phyloP scores from a whole-genome alignment of 2,329 filamentous ascomycete species.

The Metarhizium rileyi region DNA sequence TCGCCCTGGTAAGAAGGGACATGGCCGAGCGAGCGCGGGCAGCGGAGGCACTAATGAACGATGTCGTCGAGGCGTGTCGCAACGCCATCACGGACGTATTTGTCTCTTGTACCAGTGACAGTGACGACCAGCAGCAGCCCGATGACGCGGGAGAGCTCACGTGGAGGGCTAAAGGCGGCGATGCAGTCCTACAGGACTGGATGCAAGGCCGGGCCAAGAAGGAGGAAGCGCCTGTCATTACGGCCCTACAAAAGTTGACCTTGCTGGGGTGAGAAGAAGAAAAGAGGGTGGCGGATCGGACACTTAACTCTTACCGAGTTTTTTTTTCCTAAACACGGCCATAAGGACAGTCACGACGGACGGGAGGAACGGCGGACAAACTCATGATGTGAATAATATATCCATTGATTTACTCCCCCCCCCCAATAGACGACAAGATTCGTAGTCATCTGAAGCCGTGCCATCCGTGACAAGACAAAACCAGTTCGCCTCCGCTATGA shows the following conservation, averaged over 20 bases:
- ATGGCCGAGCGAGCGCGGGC: conserved; percentile 84
- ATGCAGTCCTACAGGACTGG: conserved; percentile 42
- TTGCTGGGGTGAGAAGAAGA: conserved; percentile 31
- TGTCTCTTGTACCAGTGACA: conserved; percentile 15
- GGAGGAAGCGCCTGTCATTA: conserved; percentile 39
- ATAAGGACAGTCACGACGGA: conserved; percentile 5
- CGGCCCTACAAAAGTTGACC: conserved; percentile 37
- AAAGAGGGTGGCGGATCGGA: background rate
- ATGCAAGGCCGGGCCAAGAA: conserved; percentile 34
- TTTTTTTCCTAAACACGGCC: no score
- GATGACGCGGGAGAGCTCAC: conserved; percentile 8
- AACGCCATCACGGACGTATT: conserved; percentile 65
- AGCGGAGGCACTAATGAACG: conserved; percentile 62
- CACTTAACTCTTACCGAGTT: no score
- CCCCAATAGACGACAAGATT: background rate
- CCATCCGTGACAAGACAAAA: conserved; percentile 2
- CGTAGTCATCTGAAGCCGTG: conserved; percentile 7
- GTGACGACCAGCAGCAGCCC: conserved; percentile 12
- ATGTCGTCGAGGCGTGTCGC: conserved; percentile 62
- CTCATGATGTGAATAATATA: background rate
- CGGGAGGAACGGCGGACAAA: no score
- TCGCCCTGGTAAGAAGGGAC: conserved; percentile 64
- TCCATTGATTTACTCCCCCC: conserved; percentile 6
- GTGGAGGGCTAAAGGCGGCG: conserved; percentile 35
- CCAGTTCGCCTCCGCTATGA: conserved; percentile 25